A percentile compares a stretch with the other conserved stretches of the same genome.
These are phyloP conservation scores for Thermoascus crustaceus DNA, from an alignment of 2,329 filamentous ascomycete species.

Conservation along the genomic window DNA sequence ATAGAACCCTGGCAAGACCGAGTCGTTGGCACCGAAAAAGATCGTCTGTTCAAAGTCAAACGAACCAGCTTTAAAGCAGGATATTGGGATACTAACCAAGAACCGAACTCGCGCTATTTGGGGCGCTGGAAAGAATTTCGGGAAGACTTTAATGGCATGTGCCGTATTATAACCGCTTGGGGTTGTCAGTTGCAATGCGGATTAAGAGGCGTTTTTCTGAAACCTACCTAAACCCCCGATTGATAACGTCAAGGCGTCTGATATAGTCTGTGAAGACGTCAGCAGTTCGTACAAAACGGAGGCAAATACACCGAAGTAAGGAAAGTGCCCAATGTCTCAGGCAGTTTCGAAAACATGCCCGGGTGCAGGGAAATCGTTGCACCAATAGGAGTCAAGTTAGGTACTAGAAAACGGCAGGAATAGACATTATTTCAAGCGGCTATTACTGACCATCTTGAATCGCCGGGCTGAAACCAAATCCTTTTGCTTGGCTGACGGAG, in stretches of 20 bases:
- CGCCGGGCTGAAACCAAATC: conserved; percentile 66
- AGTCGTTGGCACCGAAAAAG: conserved; percentile 87
- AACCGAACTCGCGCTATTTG: conserved; percentile 41
- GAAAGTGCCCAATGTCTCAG: not conserved
- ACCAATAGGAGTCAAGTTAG: too few species aligned
- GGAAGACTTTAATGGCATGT: conserved; percentile 62
- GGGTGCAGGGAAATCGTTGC: too few species aligned
- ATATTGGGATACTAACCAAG: conserved; percentile 26
- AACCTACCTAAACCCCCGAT: conserved; percentile 64
- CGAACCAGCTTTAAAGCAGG: too few species aligned
- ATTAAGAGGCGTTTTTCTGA: not conserved
- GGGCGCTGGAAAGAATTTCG: conserved; percentile 62
- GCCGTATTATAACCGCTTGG: conserved; percentile 69
- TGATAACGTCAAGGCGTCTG: conserved; percentile 75
- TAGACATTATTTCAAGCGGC: not conserved
- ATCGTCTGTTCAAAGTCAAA: too few species aligned
- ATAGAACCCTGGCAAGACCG: conserved; percentile 56
- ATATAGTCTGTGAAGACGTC: conserved; percentile 52
- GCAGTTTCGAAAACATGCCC: too few species aligned
- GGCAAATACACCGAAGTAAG: too few species aligned
- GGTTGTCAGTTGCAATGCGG: conserved; percentile 5
- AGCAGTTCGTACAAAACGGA: too few species aligned
- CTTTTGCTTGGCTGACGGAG: conserved; percentile 52
- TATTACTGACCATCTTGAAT: conserved; percentile 56
- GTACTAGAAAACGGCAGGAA: not conserved